Percentiles rank a stretch among this genome's conserved stretches.
phyloP scores from a whole-genome alignment of 1,284 basidiomycete genomes.

The Pseudozyma thailandica region DNA sequence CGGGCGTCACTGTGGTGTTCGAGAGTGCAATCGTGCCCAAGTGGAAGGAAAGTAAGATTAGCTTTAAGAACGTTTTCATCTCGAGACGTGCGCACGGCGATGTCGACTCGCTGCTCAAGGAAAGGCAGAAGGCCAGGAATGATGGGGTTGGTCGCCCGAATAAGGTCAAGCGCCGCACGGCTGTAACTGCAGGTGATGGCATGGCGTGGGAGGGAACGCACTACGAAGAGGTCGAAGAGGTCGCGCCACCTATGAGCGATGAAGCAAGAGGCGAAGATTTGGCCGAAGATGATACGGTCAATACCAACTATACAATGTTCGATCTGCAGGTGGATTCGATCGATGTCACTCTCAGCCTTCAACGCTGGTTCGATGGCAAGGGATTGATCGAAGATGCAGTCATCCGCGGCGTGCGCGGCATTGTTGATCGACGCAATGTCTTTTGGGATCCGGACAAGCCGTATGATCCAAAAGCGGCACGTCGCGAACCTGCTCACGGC shows the following conservation, averaged over 20 bases:
- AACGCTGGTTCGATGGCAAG: conserved; percentile 94
- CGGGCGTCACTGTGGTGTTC: conserved; percentile 93
- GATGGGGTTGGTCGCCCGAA: conserved; percentile 19
- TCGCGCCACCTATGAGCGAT: conserved; percentile 59
- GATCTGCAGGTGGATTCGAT: conserved; percentile 77
- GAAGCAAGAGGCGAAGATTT: conserved; percentile 54
- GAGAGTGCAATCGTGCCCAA: conserved; percentile 97
- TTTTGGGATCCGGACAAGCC: conserved; percentile 83
- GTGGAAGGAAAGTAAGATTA: conserved; percentile 94
- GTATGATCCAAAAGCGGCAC: conserved; percentile 81
- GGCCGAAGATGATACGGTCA: conserved; percentile 47
- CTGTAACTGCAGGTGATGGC: conserved; percentile 56
- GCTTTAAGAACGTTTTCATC: conserved; percentile 95
- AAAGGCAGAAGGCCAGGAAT: conserved; percentile 19
- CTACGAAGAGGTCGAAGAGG: conserved; percentile 60
- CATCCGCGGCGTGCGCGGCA: conserved; percentile 91
- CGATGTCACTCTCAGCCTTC: conserved; percentile 92
- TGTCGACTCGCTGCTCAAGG: conserved; percentile 50
- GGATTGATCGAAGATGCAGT: conserved; percentile 90
- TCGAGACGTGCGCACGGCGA: conserved; percentile 77
- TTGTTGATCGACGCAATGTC: conserved; percentile 89
- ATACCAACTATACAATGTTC: conserved; percentile 67
- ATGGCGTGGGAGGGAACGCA: conserved; percentile 65
- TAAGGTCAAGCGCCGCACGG: conserved; percentile 46
- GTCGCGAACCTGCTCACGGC: conserved; percentile 78